Percentiles rank a stretch among this genome's conserved stretches.
phyloP scores from a whole-genome alignment of 495 filamentous ascomycete species.

The Penicillium flavigenum region DNA sequence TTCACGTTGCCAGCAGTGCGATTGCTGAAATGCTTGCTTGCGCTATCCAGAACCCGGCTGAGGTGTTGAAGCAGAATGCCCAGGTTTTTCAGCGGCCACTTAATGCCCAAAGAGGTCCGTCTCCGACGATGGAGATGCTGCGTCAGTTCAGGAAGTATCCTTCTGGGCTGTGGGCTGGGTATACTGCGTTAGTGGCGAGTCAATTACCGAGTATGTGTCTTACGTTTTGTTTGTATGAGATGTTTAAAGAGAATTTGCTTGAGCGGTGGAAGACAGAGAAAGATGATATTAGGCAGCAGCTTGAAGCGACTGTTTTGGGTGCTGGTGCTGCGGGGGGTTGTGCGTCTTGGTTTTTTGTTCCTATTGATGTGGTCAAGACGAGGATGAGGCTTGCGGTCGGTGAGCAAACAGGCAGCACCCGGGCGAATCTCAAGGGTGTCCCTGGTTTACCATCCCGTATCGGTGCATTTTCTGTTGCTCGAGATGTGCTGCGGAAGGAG shows the following conservation, averaged over 20 bases:
- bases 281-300: neutral
- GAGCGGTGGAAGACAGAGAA: neutral
- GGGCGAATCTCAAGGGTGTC: neutral
- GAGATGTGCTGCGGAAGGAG: slow-evolving; percentile 9
- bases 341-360: slow-evolving; percentile 16
- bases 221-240: slow-evolving; percentile 17
- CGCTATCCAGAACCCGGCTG: slow-evolving; percentile 12
- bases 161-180: slow-evolving; percentile 11
- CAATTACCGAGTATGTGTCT: slow-evolving; percentile 15
- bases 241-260: slow-evolving; percentile 12
- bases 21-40: slow-evolving; percentile 8
- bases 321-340: slow-evolving; percentile 9
- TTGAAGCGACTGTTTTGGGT: slow-evolving; percentile 6
- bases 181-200: slow-evolving; percentile 10
- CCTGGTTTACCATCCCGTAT: neutral
- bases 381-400: slow-evolving; percentile 16
- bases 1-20: slow-evolving; percentile 12
- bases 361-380: slow-evolving; percentile 15
- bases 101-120: neutral
- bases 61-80: slow-evolving; percentile 19
- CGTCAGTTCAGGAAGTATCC: slow-evolving; percentile 4
- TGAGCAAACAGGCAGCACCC: neutral
- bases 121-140: slow-evolving; percentile 3
- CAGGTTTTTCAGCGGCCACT: slow-evolving; percentile 9
- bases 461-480: slow-evolving; percentile 7